Conservation (phyloP, 1,284 basidiomycete species). For the Cutaneotrichosporon cutaneum region DNA sequence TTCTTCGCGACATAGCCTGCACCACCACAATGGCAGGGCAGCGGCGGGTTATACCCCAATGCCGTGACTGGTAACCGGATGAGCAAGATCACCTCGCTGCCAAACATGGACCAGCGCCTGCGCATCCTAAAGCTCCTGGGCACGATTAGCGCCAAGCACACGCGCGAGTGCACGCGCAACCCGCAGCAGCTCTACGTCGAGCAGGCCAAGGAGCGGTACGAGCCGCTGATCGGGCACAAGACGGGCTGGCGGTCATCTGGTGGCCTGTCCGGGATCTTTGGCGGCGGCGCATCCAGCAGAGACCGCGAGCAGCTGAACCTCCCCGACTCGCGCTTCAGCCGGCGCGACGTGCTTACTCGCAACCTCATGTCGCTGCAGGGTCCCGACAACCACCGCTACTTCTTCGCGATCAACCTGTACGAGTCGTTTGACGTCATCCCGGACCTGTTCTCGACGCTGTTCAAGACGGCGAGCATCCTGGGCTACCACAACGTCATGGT, state of each 20-base stretch:
- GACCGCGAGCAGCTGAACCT: constrained; percentile 27
- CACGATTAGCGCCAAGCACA: constrained; percentile 82
- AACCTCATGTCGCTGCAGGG: constrained; percentile 43
- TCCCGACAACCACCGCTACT: constrained; percentile 77
- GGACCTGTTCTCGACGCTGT: constrained; percentile 92
- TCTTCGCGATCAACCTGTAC: constrained; percentile 96
- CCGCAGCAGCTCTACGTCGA: constrained; percentile 78
- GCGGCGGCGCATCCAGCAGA: constrained; percentile 30
- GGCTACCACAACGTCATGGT: constrained; percentile 96
- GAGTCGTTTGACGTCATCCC: constrained; percentile 98
- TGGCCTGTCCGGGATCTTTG: constrained; percentile 60
- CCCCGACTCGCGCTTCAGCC: constrained; percentile 18
- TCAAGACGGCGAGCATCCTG: constrained; percentile 80
- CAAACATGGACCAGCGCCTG: constrained; percentile 72
- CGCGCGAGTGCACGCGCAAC: constrained; percentile 79
- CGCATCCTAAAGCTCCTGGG: constrained; percentile 82
- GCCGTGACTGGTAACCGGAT: not conserved
- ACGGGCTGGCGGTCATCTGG: constrained; percentile 57
- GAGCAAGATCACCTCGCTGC: constrained; percentile 47
- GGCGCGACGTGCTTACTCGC: constrained; percentile 53
- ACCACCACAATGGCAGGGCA: constrained; percentile 6
- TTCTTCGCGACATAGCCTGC: not conserved
- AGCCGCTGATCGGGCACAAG: constrained; percentile 73
- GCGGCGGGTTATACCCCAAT: not conserved
- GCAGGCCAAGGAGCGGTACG: constrained; percentile 80